A percentile compares a stretch with the other conserved stretches of the same genome.
These are phyloP conservation scores for Colletotrichum aenigma DNA, from an alignment of 2,329 filamentous ascomycete genomes.

Conservation along the genomic window DNA sequence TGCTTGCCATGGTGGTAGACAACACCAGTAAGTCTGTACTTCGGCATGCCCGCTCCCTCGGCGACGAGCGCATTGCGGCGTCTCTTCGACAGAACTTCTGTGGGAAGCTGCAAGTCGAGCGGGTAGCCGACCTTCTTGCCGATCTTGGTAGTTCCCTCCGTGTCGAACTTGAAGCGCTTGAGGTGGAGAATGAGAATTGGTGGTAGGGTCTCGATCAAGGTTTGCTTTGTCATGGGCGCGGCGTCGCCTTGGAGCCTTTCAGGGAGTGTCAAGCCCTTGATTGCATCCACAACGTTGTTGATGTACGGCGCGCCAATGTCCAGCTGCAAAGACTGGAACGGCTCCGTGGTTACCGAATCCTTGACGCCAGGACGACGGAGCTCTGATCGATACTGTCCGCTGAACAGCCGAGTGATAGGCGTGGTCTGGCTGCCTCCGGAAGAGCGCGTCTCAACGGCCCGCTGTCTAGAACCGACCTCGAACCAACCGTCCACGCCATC, in stretches of 20 bases:
- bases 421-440: slow-evolving; percentile 79
- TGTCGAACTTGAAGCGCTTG: slow-evolving; percentile 97
- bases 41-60: slow-evolving; percentile 72
- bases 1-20: slow-evolving; percentile 99
- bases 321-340: slow-evolving; percentile 91
- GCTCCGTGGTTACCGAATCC: slow-evolving; percentile 88
- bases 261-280: slow-evolving; percentile 81
- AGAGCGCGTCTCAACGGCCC: slow-evolving; percentile 82
- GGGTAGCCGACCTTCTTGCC: slow-evolving; percentile 99
- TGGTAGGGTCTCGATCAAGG: slow-evolving; percentile 90
- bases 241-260: slow-evolving; percentile 86
- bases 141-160: slow-evolving; percentile 90
- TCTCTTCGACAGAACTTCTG: slow-evolving; percentile 82
- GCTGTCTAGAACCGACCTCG: slow-evolving; percentile 93
- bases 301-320: slow-evolving; percentile 90
- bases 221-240: slow-evolving; percentile 81
- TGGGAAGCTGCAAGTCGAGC: slow-evolving; percentile 90
- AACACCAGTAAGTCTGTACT: slow-evolving; percentile 85
- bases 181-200: slow-evolving; percentile 93
- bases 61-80: slow-evolving; percentile 69
- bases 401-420: slow-evolving; percentile 93
- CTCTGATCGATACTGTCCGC: slow-evolving; percentile 88
- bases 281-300: slow-evolving; percentile 88
- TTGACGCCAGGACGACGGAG: slow-evolving; percentile 86
- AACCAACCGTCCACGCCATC: slow-evolving; percentile 75